Conservation (phyloP, 2,329 filamentous ascomycete species). For the Colletotrichum spaethianum region DNA sequence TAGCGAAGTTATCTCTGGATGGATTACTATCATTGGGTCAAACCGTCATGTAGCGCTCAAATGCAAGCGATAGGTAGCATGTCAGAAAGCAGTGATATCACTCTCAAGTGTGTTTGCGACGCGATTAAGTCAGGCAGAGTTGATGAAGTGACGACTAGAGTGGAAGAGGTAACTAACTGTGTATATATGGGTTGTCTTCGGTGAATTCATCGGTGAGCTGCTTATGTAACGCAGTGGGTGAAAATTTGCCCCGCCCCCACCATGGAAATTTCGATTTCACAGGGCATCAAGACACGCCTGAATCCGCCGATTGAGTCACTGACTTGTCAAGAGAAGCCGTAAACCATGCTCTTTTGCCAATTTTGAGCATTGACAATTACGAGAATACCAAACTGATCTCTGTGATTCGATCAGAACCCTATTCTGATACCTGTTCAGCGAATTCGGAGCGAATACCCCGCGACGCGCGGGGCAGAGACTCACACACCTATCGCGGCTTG, state of each 20-base stretch:
- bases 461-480: slow-evolving; percentile 36
- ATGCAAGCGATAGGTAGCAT: slow-evolving; percentile 29
- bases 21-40: slow-evolving; percentile 4
- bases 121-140: neutral
- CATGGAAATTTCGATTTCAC: slow-evolving; percentile 42
- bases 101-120: neutral
- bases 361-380: neutral
- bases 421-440: neutral
- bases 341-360: neutral
- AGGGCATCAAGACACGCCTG: slow-evolving; percentile 26
- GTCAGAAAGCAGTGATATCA: neutral
- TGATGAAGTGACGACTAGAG: neutral
- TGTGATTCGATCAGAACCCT: neutral
- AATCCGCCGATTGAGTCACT: slow-evolving; percentile 28
- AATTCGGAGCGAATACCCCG: slow-evolving; percentile 21
- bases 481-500: slow-evolving; percentile 11
- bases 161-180: neutral
- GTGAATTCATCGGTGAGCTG: slow-evolving; percentile 22
- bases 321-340: neutral
- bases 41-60: slow-evolving; percentile 17
- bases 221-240: slow-evolving; percentile 41
- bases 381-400: too few species aligned
- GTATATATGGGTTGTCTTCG: neutral
- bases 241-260: slow-evolving; percentile 44
- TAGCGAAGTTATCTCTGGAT: slow-evolving; percentile 8